Evolutionary conservation across 1,284 basidiomycete species (phyloP).

Genomic region (Malassezia pachydermatis): DNA sequence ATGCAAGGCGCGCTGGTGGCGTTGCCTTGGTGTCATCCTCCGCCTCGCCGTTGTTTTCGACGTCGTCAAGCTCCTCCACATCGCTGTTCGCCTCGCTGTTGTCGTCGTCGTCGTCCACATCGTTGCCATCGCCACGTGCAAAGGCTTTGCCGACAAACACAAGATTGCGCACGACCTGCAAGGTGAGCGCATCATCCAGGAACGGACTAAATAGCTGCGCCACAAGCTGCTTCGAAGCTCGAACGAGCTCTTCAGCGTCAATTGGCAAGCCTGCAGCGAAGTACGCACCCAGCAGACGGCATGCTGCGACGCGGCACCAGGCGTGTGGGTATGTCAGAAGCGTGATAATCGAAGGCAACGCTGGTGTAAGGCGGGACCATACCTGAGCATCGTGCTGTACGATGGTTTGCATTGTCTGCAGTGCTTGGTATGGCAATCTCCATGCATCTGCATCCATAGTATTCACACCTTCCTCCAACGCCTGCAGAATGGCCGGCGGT

Average conservation of each 20-base stretch:
- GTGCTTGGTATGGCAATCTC: slow-evolving; percentile 14
- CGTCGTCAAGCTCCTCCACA: slow-evolving; percentile 16
- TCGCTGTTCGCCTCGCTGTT: slow-evolving; percentile 16
- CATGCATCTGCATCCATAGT: slow-evolving; percentile 41
- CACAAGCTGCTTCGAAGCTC: slow-evolving; percentile 65
- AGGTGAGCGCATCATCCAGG: slow-evolving; percentile 63
- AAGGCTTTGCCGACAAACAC: slow-evolving; percentile 69
- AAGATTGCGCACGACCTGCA: slow-evolving; percentile 87
- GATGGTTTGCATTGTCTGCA: slow-evolving; percentile 13
- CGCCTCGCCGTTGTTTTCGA: slow-evolving; percentile 17
- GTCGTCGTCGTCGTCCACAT: slow-evolving; percentile 14
- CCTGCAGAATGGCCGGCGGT: background rate
- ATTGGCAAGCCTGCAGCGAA: slow-evolving; percentile 51
- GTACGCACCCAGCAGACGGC: slow-evolving; percentile 64
- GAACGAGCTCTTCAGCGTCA: slow-evolving; percentile 55
- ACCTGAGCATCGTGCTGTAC: slow-evolving; percentile 7
- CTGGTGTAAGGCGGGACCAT: background rate
- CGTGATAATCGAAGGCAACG: slow-evolving; percentile 54
- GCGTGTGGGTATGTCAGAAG: slow-evolving; percentile 82
- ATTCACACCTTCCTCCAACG: background rate
- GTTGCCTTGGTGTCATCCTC: background rate
- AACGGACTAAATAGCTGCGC: slow-evolving; percentile 71
- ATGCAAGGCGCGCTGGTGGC: slow-evolving; percentile 55
- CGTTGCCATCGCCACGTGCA: slow-evolving; percentile 17
- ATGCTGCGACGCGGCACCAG: slow-evolving; percentile 79